Percentiles rank a stretch among this genome's conserved stretches.
Conservation (phyloP, 1,139 yeast genomes). For the Debaryomyces psychrophilus region DNA sequence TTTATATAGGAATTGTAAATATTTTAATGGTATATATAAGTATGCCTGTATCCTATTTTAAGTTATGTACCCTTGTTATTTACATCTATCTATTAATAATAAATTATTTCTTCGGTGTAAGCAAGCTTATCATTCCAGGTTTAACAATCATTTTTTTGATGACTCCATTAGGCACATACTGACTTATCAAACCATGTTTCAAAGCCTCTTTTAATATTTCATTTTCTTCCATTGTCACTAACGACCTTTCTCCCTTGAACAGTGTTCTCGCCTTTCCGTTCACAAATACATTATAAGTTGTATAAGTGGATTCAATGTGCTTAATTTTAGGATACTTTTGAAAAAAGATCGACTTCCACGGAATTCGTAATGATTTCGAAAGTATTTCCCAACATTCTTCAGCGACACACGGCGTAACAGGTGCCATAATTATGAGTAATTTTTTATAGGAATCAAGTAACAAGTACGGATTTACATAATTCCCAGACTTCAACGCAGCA, state of each 20-base stretch:
- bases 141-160: conserved; percentile 24
- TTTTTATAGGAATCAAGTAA: conserved; percentile 50
- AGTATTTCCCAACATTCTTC: conserved; percentile 81
- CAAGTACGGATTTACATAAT: conserved; percentile 30
- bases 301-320: conserved; percentile 36
- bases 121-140: conserved; percentile 28
- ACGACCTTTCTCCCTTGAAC: conserved; percentile 38
- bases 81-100: conserved; percentile 12
- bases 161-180: conserved; percentile 12
- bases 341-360: conserved; percentile 58
- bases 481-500: conserved; percentile 34
- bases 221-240: conserved; percentile 32
- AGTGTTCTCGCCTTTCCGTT: conserved; percentile 69
- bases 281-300: conserved; percentile 57
- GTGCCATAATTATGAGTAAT: conserved; percentile 62
- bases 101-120: conserved; percentile 15
- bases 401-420: conserved; percentile 77
- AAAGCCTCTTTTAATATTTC: conserved; percentile 22
- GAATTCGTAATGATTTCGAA: conserved; percentile 26
- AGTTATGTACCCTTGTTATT: conserved; percentile 8
- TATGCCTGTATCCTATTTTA: not conserved
- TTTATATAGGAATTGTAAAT: conserved; percentile 12
- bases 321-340: conserved; percentile 55
- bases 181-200: conserved; percentile 14
- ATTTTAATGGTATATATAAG: conserved; percentile 6